These are phyloP conservation scores for Aphanoascus verrucosus DNA, from an alignment of 2,329 filamentous ascomycete genomes.

Conservation along the genomic window DNA sequence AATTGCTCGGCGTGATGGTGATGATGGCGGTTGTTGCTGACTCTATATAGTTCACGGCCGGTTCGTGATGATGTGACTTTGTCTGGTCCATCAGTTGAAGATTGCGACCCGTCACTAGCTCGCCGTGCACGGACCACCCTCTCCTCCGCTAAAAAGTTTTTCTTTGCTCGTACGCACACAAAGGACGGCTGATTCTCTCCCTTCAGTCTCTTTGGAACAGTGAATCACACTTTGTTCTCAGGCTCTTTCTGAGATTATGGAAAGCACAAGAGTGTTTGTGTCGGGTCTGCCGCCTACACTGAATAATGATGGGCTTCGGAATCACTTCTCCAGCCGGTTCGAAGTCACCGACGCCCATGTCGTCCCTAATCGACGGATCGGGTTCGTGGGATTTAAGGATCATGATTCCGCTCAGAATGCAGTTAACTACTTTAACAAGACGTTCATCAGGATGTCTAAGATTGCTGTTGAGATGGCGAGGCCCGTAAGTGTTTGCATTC, in stretches of 20 bases:
- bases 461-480: conserved; percentile 80
- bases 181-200: background rate
- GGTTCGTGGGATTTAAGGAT: conserved; percentile 87
- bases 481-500: conserved; percentile 49
- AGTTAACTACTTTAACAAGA: conserved; percentile 88
- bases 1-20: background rate
- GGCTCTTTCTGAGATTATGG: conserved; percentile 42
- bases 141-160: conserved; percentile 14
- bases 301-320: conserved; percentile 72
- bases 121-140: conserved; percentile 21
- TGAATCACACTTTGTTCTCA: background rate
- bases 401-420: conserved; percentile 69
- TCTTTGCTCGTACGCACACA: background rate
- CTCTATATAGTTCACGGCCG: background rate
- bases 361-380: conserved; percentile 79
- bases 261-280: conserved; percentile 65
- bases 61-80: background rate
- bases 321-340: conserved; percentile 71
- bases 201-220: conserved; percentile 15
- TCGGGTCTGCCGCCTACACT: conserved; percentile 72
- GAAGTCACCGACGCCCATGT: conserved; percentile 86
- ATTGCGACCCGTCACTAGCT: background rate
- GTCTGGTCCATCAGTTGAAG: background rate
- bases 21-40: background rate
- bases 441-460: conserved; percentile 92